phyloP scores from a whole-genome alignment of 2,329 filamentous ascomycete genomes.

The Colletotrichum scovillei region DNA sequence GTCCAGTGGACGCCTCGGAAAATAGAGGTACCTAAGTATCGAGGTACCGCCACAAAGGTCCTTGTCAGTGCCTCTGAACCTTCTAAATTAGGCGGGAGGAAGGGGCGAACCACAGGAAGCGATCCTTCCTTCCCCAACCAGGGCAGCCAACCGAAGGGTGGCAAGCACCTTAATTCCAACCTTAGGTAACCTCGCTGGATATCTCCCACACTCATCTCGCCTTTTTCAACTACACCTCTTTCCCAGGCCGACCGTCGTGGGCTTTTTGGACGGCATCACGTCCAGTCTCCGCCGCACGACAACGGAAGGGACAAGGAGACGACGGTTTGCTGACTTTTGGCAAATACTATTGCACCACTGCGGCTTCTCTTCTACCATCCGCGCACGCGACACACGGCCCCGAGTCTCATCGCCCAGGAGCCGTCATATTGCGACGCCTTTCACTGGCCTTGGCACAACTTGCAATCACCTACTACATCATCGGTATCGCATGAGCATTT shows the following conservation, averaged over 20 bases:
- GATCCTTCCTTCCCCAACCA: slow-evolving; percentile 2
- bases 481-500: background rate
- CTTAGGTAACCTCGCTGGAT: background rate
- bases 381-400: background rate
- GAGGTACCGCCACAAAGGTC: too few relatives aligned
- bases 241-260: background rate
- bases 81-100: background rate
- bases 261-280: background rate
- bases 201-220: slow-evolving; percentile 5
- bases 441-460: background rate
- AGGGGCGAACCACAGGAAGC: background rate
- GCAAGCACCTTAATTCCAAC: background rate
- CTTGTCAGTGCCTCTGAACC: too few relatives aligned
- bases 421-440: background rate
- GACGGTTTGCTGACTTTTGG: background rate
- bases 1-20: too few relatives aligned
- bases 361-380: background rate
- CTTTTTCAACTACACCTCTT: background rate
- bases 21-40: background rate
- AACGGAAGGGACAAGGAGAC: background rate
- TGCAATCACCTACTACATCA: background rate
- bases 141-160: background rate
- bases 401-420: background rate
- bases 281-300: background rate
- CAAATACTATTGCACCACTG: background rate